A percentile compares a stretch with the other conserved stretches of the same genome.
phyloP scores from a whole-genome alignment of 2,329 filamentous ascomycete genomes.

The Colletotrichum tabaci region DNA sequence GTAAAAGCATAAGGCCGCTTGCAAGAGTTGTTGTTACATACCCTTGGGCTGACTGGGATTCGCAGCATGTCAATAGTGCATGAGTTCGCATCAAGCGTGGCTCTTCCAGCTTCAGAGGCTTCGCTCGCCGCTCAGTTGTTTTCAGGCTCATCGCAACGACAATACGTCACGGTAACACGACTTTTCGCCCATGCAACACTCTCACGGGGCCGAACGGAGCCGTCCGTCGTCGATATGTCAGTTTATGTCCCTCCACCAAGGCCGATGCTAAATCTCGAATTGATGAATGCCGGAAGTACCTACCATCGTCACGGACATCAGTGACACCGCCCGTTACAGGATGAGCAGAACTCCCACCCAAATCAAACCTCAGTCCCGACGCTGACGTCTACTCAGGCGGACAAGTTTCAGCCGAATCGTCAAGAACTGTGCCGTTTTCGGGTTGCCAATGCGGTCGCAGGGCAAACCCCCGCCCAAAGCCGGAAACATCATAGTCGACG shows the following conservation, averaged over 20 bases:
- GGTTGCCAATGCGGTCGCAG: constrained; percentile 10
- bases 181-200: not conserved
- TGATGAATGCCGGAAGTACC: not conserved
- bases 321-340: constrained; percentile 12
- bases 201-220: not conserved
- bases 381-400: not conserved
- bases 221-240: not conserved
- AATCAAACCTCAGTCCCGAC: not conserved
- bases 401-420: not conserved
- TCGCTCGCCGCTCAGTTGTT: not conserved
- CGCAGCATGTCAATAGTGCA: not conserved
- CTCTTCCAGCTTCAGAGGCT: not conserved
- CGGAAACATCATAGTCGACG: constrained; percentile 20
- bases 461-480: not conserved
- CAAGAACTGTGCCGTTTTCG: constrained; percentile 24
- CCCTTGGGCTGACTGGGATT: not conserved
- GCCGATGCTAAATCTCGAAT: not conserved
- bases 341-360: constrained; percentile 5
- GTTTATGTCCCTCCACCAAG: not conserved
- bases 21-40: not conserved
- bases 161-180: not conserved
- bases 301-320: not conserved
- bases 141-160: constrained; percentile 6
- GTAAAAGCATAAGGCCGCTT: not conserved
- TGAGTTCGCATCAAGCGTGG: not conserved